These are phyloP conservation scores for Monosporascus sp. DNA, from an alignment of 2,329 filamentous ascomycete species.

Conservation along the genomic window DNA sequence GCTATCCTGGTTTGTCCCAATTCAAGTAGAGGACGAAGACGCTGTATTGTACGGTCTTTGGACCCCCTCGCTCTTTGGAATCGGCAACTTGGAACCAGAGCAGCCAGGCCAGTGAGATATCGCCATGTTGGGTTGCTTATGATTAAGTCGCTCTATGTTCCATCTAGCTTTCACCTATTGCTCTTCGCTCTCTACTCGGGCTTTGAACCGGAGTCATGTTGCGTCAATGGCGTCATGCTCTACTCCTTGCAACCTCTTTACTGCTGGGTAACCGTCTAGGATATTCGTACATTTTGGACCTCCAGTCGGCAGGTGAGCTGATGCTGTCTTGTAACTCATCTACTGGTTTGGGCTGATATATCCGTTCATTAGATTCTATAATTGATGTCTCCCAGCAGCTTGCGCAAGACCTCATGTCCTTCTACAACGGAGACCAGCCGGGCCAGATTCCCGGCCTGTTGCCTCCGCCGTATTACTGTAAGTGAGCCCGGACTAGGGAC, in stretches of 20 bases:
- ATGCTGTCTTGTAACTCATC: not conserved
- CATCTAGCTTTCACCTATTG: not conserved
- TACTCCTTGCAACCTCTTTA: not conserved
- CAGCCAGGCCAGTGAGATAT: not conserved
- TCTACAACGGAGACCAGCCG: conserved; percentile 43
- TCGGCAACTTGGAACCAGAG: not conserved
- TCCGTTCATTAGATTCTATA: conserved; percentile 40
- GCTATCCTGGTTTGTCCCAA: not conserved
- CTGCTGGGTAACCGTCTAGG: not conserved
- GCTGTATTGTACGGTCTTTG: not conserved
- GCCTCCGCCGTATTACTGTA: conserved; percentile 50
- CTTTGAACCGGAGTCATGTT: not conserved
- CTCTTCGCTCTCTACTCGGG: not conserved
- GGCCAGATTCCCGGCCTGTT: conserved; percentile 47
- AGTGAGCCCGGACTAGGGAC: conserved; percentile 14
- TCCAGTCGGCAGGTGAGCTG: not conserved
- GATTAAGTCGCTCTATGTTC: not conserved
- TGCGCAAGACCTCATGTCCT: conserved; percentile 44
- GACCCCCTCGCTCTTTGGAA: not conserved
- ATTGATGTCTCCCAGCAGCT: conserved; percentile 43
- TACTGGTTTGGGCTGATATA: not conserved
- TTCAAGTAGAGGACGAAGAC: too few relatives aligned
- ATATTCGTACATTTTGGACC: not conserved
- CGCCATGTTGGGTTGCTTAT: not conserved
- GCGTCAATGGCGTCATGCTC: not conserved